Evolutionary conservation across 495 filamentous ascomycete genomes (phyloP).

Genomic region (Xylaria venustula): DNA sequence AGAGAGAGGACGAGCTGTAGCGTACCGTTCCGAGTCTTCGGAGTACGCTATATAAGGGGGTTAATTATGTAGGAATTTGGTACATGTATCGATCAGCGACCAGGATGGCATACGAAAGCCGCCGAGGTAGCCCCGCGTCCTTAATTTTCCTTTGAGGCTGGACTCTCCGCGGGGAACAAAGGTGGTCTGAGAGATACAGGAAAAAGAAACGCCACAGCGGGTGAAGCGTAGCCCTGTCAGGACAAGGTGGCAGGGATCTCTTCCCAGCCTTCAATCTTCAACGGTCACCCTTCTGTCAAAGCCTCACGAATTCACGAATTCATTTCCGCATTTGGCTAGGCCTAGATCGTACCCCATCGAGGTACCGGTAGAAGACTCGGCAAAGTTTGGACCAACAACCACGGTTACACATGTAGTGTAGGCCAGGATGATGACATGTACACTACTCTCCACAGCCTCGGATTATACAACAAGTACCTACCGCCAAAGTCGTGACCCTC

Average conservation of each 20-base stretch:
- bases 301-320: constrained; percentile 3
- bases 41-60: not conserved
- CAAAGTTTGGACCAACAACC: not conserved
- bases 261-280: constrained; percentile 1
- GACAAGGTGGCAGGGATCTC: constrained; percentile 1
- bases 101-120: constrained; percentile 8
- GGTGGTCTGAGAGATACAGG: constrained; percentile 6
- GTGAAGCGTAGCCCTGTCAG: constrained; percentile 13
- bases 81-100: constrained; percentile 12
- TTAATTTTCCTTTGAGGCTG: constrained; percentile 12
- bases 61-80: constrained; percentile 5
- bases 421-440: not conserved
- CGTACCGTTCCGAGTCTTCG: too few species aligned
- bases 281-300: constrained; percentile 8
- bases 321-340: constrained; percentile 11
- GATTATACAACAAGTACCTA: not conserved
- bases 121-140: constrained; percentile 15
- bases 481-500: too few species aligned
- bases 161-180: constrained; percentile 3
- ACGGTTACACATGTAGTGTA: not conserved
- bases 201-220: constrained; percentile 13
- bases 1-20: not conserved
- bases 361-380: not conserved
- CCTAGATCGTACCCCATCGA: not conserved
- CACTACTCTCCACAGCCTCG: not conserved